Evolutionary conservation across 495 filamentous ascomycete genomes (phyloP).

Genomic region (Apiosordaria backusii): DNA sequence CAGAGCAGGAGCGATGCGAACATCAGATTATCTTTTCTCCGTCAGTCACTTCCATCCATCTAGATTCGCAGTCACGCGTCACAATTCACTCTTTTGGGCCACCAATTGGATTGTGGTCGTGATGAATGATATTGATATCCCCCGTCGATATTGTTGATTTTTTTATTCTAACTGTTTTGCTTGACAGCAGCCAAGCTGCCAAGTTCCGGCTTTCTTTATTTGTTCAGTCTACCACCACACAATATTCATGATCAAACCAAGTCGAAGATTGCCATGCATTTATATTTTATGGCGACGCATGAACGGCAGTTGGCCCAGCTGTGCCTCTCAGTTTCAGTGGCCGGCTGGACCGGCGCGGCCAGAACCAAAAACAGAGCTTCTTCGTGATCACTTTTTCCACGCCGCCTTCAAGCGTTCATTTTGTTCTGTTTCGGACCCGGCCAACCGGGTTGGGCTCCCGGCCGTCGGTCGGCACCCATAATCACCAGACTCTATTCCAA

Average conservation of each 20-base stretch:
- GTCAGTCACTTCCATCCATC: background rate
- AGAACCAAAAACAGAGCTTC: slow-evolving; percentile 11
- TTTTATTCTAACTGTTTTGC: too few species aligned
- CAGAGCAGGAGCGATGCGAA: background rate
- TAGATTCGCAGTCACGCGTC: background rate
- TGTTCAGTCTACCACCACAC: background rate
- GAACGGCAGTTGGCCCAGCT: background rate
- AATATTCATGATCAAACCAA: background rate
- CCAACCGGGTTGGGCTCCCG: slow-evolving; percentile 8
- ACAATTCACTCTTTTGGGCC: background rate
- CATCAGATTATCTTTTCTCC: background rate
- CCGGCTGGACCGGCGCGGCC: slow-evolving; percentile 6
- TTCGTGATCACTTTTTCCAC: slow-evolving; percentile 7
- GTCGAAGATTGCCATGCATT: background rate
- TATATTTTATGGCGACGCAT: background rate
- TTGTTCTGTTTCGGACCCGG: slow-evolving; percentile 16
- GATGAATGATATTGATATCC: background rate
- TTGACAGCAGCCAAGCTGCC: background rate
- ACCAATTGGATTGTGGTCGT: background rate
- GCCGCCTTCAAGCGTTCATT: slow-evolving; percentile 12
- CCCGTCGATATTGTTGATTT: too few species aligned
- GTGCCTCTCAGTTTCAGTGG: slow-evolving; percentile 13
- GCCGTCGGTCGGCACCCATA: background rate
- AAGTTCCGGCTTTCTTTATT: background rate
- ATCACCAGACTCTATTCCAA: background rate